Base-by-base conservation (phyloP, 78 protist genomes). In the Isochrysis galbana region DNA sequence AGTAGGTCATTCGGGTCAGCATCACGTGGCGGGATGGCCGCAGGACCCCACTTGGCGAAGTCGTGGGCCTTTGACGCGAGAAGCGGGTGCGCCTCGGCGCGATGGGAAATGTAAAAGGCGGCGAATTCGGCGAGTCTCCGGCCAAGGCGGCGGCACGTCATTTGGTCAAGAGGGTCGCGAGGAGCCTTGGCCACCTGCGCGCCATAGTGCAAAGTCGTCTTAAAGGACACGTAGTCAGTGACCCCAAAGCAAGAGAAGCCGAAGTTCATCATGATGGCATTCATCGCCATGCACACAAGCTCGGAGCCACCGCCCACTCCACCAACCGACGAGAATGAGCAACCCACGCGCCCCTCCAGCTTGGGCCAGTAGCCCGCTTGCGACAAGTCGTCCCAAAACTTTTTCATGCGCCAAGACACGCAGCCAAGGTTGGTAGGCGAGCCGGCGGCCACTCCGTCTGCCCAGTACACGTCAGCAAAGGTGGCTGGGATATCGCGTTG, bases 361-460 rank as follows among this genome's bases (percentile, higher is more conserved):
- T 46, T 44, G 44, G 54, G 5, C 89, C 89, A 83, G 89, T 46
- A 32, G 89, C 55, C 89, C 67, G 89, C 89, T 23, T 78, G 87
- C 39, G 67, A 2, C 46, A 83, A n/a, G 48, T 83, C 89, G 89
- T 83, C 89, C 89, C 89, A 83, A 1, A 44, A 83, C 89, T 83
- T 45, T 67, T 83, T 83, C 89, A 83, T 83, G 14, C 89, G 89
- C 89, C 89, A 83, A 2, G 89, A 44, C 32, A 83, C 34, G 89
- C 89, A 44, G 36, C 89, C 89, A 29, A 83, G 89, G 69, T 83
- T 83, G 89, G 89, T 83, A 4, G 89, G 89, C 36, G 44, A 34
- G 39, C 89, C 89, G 67, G 23, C n/a, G 25, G 89, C 89, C 44
- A 83, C 32, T 32, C 89, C 89, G 89, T 83, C 89, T 11, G 89